Percentiles rank a stretch among this genome's conserved stretches.
Conservation (phyloP, 1,139 yeast genomes). For the Pichia sp. region DNA sequence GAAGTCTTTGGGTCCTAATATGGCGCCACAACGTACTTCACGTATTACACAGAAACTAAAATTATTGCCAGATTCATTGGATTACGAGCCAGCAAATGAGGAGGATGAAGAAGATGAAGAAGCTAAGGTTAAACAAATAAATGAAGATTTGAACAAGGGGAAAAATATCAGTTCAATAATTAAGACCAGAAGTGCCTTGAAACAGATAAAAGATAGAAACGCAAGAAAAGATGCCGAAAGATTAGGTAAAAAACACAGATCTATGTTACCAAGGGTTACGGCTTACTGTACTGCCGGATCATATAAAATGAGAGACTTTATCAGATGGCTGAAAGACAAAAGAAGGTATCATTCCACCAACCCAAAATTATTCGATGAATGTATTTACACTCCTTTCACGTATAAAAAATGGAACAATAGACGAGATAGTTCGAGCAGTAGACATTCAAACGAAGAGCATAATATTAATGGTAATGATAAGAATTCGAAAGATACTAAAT, state of each 20-base stretch:
- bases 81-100: constrained; percentile 35
- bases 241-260: constrained; percentile 83
- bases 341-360: constrained; percentile 66
- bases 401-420: constrained; percentile 64
- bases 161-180: neutral
- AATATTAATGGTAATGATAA: neutral
- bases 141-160: neutral
- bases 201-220: constrained; percentile 67
- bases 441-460: constrained; percentile 1
- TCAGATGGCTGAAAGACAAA: constrained; percentile 78
- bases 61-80: constrained; percentile 67
- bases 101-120: constrained; percentile 41
- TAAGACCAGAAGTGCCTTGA: constrained; percentile 9
- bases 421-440: constrained; percentile 11
- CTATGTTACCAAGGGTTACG: constrained; percentile 78
- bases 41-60: constrained; percentile 83
- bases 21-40: constrained; percentile 82
- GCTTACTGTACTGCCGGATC: constrained; percentile 95
- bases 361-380: constrained; percentile 89
- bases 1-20: constrained; percentile 23
- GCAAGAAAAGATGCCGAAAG: constrained; percentile 94
- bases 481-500: constrained; percentile 21
- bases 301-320: constrained; percentile 77
- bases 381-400: constrained; percentile 84
- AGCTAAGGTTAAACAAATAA: constrained; percentile 1